Percentiles rank a stretch among this genome's conserved stretches.
Conservation (phyloP, 1,284 basidiomycete species). For the Trichosporon ovoides region DNA sequence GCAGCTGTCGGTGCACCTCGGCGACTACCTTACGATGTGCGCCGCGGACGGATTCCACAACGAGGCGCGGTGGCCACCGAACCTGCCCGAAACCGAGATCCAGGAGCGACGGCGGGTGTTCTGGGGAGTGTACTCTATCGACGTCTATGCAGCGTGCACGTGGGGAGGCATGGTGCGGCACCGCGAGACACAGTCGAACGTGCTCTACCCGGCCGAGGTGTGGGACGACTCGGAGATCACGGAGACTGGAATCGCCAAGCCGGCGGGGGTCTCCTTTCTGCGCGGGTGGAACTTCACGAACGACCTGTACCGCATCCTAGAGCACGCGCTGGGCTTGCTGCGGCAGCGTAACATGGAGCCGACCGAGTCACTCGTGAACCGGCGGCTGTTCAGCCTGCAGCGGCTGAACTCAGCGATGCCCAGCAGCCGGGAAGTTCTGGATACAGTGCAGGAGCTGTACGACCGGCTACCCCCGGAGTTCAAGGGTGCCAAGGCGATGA, state of each 20-base stretch:
- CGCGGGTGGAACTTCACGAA: slow-evolving; percentile 45
- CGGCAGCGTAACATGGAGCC: slow-evolving; percentile 19
- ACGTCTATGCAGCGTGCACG: slow-evolving; percentile 41
- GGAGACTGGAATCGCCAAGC: slow-evolving; percentile 18
- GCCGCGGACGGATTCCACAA: slow-evolving; percentile 39
- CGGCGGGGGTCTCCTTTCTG: slow-evolving; percentile 25
- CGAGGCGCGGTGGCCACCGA: slow-evolving; percentile 38
- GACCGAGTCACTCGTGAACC: slow-evolving; percentile 19
- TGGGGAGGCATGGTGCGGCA: slow-evolving; percentile 40
- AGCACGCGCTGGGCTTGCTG: slow-evolving; percentile 38
- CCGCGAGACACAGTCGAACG: slow-evolving; percentile 40
- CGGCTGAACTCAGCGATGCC: slow-evolving; percentile 30
- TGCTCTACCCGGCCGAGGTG: slow-evolving; percentile 44
- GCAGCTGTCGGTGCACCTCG: slow-evolving; percentile 31
- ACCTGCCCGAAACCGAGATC: slow-evolving; percentile 32
- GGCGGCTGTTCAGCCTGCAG: slow-evolving; percentile 27
- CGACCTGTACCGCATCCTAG: slow-evolving; percentile 44
- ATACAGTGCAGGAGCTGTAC: slow-evolving; percentile 34
- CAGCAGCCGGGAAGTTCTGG: slow-evolving; percentile 28
- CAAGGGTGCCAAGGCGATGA: slow-evolving; percentile 35
- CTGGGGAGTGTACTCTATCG: slow-evolving; percentile 43
- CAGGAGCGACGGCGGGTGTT: slow-evolving; percentile 45
- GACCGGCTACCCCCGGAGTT: slow-evolving; percentile 34
- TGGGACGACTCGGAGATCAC: slow-evolving; percentile 37
- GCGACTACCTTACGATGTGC: slow-evolving; percentile 40